Evolutionary conservation across 805 yeast species (phyloP), one percentile per base, ranked within the genome.

Genomic region (Allodekkera sacchari): DNA sequence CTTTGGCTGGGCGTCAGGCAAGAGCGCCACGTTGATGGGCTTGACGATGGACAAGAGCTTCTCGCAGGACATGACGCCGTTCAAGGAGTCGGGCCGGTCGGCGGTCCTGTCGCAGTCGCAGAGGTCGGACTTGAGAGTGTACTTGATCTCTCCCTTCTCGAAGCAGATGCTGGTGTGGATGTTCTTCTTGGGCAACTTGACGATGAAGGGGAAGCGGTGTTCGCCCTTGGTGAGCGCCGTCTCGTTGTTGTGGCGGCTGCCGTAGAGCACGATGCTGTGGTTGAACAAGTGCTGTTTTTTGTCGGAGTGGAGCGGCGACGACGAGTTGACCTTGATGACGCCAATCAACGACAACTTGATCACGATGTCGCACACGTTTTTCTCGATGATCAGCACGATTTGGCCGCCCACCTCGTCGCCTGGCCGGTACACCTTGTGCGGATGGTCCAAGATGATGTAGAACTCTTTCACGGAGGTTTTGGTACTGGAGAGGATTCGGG

Each of bases 131-230:
- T 72, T 68, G 27, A 87, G 58, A 20, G 59, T 55, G 52, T 87
- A 87, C 4, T 69, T 53, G 11, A 87, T 83, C 13, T 83, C 71
- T n/a, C 96, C 96, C 45, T 77, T 75, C 43, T 88, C 95, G 45
- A 87, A 87, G 41, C 76, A 77, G 17, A 87, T 69, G 31, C 85
- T 75, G 15, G 92, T 81, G 53, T 66, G 78, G 3, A 83, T 68
- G 41, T 81, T 71, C 41, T 72, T 74, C 43, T 67, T 68, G 1
- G 96, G 95, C n/a, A 87, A 64, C 43, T 74, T 78, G 26, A 87
- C 82, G 29, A 80, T 72, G 49, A 87, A 88, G 14, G 95, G 95
- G 50, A 88, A 87, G 22, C 83, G 59, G 55, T 87, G 96, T 48
- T 83, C 89, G 25, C 96, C 96, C 46, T 75, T 74, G 13, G 74